A percentile compares a stretch with the other conserved stretches of the same genome.
Evolutionary conservation across 305 asterid genomes (phyloP).

Genomic region (Fraxinus greggii): DNA sequence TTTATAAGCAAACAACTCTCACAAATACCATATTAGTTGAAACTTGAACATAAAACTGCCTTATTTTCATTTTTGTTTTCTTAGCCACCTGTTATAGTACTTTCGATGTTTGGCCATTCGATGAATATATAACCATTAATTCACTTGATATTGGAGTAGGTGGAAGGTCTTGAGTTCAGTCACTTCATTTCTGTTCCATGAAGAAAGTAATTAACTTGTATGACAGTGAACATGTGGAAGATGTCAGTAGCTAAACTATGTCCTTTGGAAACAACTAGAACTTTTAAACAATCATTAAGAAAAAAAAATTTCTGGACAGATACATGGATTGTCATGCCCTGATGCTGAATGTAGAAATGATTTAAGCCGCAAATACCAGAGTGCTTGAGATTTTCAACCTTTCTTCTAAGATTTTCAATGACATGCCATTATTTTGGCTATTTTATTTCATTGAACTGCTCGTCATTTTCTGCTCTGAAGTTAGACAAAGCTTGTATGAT

Average conservation of each 20-base stretch:
- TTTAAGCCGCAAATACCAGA: neutral
- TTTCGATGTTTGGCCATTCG: neutral
- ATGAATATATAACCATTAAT: neutral
- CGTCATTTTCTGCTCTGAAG: neutral
- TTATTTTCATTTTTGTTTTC: neutral
- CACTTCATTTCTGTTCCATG: neutral
- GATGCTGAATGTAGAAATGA: neutral
- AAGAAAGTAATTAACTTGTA: neutral
- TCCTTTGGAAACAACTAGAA: neutral
- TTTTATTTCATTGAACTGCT: neutral
- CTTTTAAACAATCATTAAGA: neutral
- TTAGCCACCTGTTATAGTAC: neutral
- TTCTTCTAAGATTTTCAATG: neutral
- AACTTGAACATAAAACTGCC: neutral
- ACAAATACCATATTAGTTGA: neutral
- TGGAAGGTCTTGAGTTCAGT: neutral
- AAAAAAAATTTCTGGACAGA: neutral
- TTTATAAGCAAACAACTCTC: neutral
- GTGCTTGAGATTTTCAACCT: neutral
- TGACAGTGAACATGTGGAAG: neutral
- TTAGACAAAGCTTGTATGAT: neutral
- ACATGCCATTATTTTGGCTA: neutral
- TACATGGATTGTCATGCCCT: neutral
- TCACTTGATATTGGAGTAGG: neutral
- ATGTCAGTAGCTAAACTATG: neutral